phyloP scores from a whole-genome alignment of 2,329 filamentous ascomycete species.

The Microsporum canis region DNA sequence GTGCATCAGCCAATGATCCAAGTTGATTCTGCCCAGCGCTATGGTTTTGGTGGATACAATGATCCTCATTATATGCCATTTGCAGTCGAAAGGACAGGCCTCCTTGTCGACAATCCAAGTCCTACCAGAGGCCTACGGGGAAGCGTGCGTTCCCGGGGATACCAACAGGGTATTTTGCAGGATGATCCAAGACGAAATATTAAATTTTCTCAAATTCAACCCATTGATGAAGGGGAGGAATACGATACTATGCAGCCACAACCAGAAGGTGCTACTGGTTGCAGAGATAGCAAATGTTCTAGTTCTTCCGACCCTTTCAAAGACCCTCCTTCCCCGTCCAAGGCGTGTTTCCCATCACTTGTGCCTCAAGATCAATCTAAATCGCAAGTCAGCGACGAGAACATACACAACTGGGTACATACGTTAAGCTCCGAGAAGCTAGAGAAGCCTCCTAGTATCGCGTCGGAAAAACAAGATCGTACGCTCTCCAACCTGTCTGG shows the following conservation, averaged over 20 bases:
- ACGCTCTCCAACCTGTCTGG: slow-evolving; percentile 48
- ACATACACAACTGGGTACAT: background rate
- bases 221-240: slow-evolving; percentile 53
- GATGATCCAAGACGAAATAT: slow-evolving; percentile 40
- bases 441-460: slow-evolving; percentile 25
- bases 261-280: slow-evolving; percentile 14
- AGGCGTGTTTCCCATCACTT: slow-evolving; percentile 9
- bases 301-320: slow-evolving; percentile 11
- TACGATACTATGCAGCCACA: slow-evolving; percentile 35
- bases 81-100: slow-evolving; percentile 32
- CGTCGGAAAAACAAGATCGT: slow-evolving; percentile 43
- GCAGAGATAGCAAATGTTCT: slow-evolving; percentile 11
- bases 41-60: background rate
- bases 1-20: background rate
- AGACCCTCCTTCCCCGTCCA: slow-evolving; percentile 13
- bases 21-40: background rate
- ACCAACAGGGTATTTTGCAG: slow-evolving; percentile 35
- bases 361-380: background rate
- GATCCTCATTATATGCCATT: slow-evolving; percentile 2
- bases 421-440: background rate
- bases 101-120: slow-evolving; percentile 32
- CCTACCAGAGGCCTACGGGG: slow-evolving; percentile 31
- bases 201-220: slow-evolving; percentile 47
- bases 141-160: slow-evolving; percentile 28
- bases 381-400: background rate